Evolutionary conservation across 2,329 filamentous ascomycete species (phyloP).

Genomic region (Pseudopithomyces maydicus): DNA sequence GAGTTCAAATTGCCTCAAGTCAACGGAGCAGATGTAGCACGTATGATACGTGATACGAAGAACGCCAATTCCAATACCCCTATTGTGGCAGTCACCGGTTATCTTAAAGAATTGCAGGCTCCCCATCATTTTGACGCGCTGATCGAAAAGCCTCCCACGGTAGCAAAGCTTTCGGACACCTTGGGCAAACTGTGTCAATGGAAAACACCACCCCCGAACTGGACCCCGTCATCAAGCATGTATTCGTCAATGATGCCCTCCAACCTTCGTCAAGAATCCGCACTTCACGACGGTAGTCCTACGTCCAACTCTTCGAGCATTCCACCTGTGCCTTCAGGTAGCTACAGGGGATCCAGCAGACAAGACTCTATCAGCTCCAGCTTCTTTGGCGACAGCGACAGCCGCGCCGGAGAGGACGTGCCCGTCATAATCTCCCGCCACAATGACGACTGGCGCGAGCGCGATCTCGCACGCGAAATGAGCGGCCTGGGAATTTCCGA

Average conservation of each 20-base stretch:
- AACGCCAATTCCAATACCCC: constrained; percentile 94
- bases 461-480: constrained; percentile 52
- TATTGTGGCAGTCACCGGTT: constrained; percentile 95
- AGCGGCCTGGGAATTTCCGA: constrained; percentile 79
- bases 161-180: constrained; percentile 87
- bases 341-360: constrained; percentile 78
- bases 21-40: constrained; percentile 91
- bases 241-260: constrained; percentile 59
- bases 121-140: constrained; percentile 95
- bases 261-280: constrained; percentile 67
- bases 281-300: constrained; percentile 77
- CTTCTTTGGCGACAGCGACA: constrained; percentile 85
- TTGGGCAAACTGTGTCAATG: constrained; percentile 88
- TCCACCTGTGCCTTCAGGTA: constrained; percentile 71
- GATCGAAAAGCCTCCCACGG: constrained; percentile 95
- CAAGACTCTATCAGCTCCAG: constrained; percentile 90
- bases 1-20: constrained; percentile 95
- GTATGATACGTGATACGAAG: constrained; percentile 97
- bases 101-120: constrained; percentile 94
- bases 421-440: constrained; percentile 77
- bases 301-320: constrained; percentile 79
- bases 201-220: constrained; percentile 75
- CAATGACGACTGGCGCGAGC: constrained; percentile 77
- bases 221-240: constrained; percentile 47
- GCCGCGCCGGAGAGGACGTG: constrained; percentile 73